Evolutionary conservation across 2,329 filamentous ascomycete genomes (phyloP), one percentile per base, ranked within the genome.

Genomic region (Penicillium sp.): DNA sequence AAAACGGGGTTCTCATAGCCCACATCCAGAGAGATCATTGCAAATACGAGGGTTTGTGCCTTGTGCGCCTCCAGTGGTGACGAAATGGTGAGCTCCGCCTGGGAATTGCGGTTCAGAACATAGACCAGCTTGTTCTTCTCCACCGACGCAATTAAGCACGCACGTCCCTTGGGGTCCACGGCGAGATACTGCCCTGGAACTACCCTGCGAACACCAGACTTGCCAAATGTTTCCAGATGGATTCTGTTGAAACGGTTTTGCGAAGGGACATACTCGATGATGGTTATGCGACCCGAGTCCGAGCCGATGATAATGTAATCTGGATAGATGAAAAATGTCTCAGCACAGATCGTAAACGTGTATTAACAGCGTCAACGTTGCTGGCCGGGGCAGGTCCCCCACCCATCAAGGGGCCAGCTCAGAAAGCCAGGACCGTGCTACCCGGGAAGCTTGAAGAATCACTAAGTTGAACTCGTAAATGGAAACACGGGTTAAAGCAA

Each of bases 61-160:
- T 93, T 95, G 72, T 98, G 92, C 1, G 93, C 95, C 72, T 98
- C 95, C 15, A 98, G 80, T 0, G 93, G 93, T 12, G 93, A 98
- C 4, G 93, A 98, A 44, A 98, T 98, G 35, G 91, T 95, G 62
- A 98, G 82, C 70, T 95, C 89, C 15, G 91, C 91, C 72, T 97
- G 89, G 3, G 90, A 82, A 73, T 95, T 95, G 58, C 95, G 86
- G 72, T 97, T 97, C 60, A 98, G 79, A 64, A 98, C 92, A 73
- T 98, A 99, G 60, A 98, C 93, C 49, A 99, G 86, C 76, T 98
- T 98, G 76, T 97, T 98, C 81, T 98, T 98, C 75, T 99, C 95
- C 47, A 92, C 81, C 4, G 91, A 92, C 8, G 93, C 90, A 54
- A 97, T 88, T 67, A 99, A 80, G 66, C 92, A 95, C 47, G 95